A percentile compares a stretch with the other conserved stretches of the same genome.
Conservation (phyloP, 306 rosid genomes). For the Senna tora region DNA sequence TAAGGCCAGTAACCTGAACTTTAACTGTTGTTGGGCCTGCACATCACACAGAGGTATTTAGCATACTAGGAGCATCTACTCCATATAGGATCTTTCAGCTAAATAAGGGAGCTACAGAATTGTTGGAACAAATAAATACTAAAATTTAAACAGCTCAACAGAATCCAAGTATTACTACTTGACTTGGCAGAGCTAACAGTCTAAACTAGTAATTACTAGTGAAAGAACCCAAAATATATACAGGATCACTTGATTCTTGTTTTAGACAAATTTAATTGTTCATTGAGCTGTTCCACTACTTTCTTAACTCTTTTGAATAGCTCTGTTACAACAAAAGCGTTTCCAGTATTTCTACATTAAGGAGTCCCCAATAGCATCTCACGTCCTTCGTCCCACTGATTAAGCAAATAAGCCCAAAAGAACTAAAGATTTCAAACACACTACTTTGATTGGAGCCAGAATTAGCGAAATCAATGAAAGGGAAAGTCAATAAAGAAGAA, state of each 20-base stretch:
- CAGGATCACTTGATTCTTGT: background rate
- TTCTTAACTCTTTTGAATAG: background rate
- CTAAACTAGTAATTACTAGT: background rate
- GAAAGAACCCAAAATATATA: background rate
- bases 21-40: constrained; percentile 85
- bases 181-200: background rate
- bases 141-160: constrained; percentile 7
- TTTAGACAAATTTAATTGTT: background rate
- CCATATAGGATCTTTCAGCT: background rate
- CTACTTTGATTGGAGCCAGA: background rate
- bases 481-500: background rate
- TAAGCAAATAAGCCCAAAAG: background rate
- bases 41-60: constrained; percentile 36
- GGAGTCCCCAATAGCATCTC: background rate
- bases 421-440: background rate
- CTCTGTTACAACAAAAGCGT: background rate
- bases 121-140: background rate
- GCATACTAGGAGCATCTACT: background rate
- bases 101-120: background rate
- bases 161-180: background rate
- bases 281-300: background rate
- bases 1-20: constrained; percentile 83
- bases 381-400: background rate
- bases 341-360: background rate
- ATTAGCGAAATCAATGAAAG: background rate